These are phyloP conservation scores for Trichoderma aggressivum DNA, from an alignment of 2,329 filamentous ascomycete genomes.

Conservation along the genomic window DNA sequence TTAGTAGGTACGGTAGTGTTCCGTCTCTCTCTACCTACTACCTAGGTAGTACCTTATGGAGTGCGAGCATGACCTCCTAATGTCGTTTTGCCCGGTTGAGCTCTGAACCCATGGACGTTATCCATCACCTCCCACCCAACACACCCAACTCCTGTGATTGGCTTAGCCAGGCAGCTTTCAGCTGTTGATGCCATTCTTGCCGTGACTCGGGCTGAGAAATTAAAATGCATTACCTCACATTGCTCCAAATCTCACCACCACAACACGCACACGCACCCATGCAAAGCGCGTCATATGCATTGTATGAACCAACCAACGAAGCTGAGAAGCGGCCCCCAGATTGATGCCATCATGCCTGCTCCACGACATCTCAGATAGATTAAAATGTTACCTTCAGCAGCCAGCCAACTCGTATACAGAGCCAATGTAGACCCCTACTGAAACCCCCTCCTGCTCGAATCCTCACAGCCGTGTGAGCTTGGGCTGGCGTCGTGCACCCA, in stretches of 20 bases:
- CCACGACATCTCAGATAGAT: background rate
- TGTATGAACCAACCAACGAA: background rate
- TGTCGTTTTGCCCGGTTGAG: background rate
- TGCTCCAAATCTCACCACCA: background rate
- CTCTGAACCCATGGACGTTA: background rate
- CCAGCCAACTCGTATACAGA: background rate
- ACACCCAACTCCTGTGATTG: background rate
- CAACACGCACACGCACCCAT: background rate
- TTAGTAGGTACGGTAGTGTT: no score
- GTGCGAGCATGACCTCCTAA: no score
- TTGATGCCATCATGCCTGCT: background rate
- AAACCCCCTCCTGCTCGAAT: background rate
- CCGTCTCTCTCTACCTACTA: background rate
- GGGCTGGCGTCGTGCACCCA: background rate
- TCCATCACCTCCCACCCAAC: background rate
- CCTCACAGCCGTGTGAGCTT: background rate
- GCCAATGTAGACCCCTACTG: background rate
- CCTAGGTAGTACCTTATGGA: no score
- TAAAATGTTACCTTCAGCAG: background rate
- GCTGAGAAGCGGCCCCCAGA: background rate
- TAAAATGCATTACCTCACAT: background rate
- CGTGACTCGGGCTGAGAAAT: background rate
- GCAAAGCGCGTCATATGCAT: background rate
- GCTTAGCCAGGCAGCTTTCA: background rate
- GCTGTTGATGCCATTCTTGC: background rate